Evolutionary conservation across 2,329 filamentous ascomycete species (phyloP), one percentile per base, ranked within the genome.

Genomic region (Colletotrichum sp.): DNA sequence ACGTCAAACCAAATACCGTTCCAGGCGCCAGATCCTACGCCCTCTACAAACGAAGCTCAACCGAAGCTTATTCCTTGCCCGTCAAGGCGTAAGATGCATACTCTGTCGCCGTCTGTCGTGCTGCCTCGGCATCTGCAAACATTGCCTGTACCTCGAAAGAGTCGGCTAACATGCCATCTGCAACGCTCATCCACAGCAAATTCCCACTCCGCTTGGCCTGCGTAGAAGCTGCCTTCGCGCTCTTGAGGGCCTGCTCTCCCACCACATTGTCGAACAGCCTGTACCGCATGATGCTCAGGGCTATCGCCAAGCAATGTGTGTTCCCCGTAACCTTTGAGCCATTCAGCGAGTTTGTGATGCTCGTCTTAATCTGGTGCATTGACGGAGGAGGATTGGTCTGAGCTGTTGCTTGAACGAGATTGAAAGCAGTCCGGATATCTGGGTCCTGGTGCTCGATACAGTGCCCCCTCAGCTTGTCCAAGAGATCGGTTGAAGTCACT

Each of bases 221-320:
- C 56, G 89, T 90, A 28, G 90, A 89, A 28, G 92, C 93, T 1
- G 94, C 94, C 77, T 90, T 89, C 6, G 94, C 93, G 80, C 93
- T 94, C 85, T 96, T 96, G 75, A 95, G 89, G 0, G 94, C 93
- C 83, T 96, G 94, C 74, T 94, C 93, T 66, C 95, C 95, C 6
- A 97, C 92, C 16, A 96, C 93, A 75, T 94, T 94, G 61, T 93
- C 93, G 83, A 96, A 98, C 80, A 98, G 94, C 67, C 93, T 91
- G 80, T 91, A 92, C 68, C 94, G 94, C 94, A 98, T 97, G 78
- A 97, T 93, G 79, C 93, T 96, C 75, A 98, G 91, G 8, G 94
- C 93, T 78, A 98, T 94, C 64, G 93, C 93, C n/a, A 96, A 90
- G 70, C 96, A 93, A 78, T 97, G 94, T 34, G 91, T 91, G 82